phyloP scores from a whole-genome alignment of 768 basidiomycete genomes.

The Dendrothele bispora region DNA sequence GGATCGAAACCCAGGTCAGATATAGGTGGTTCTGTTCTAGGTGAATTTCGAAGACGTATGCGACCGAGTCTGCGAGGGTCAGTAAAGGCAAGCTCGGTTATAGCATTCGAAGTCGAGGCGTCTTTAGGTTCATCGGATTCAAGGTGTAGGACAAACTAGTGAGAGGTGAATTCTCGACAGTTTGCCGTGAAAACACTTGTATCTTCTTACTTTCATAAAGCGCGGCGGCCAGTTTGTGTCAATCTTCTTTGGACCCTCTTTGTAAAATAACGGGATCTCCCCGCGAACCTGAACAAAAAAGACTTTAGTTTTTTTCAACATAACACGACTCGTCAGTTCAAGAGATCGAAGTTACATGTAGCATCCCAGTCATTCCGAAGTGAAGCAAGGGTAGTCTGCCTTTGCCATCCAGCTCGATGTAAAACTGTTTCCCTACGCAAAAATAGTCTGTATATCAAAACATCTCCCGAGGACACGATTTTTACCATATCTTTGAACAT shows the following conservation, averaged over 20 bases:
- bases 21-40: conserved; percentile 65
- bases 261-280: conserved; percentile 47
- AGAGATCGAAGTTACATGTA: conserved; percentile 44
- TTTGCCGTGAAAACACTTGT: conserved; percentile 11
- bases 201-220: conserved; percentile 63
- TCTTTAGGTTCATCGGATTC: conserved; percentile 50
- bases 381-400: conserved; percentile 71
- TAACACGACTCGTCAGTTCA: not conserved
- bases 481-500: conserved; percentile 56
- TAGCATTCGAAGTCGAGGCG: conserved; percentile 29
- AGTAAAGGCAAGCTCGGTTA: conserved; percentile 62
- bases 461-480: conserved; percentile 22
- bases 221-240: conserved; percentile 62
- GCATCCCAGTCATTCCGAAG: conserved; percentile 87
- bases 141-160: conserved; percentile 67
- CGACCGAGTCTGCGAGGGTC: conserved; percentile 74
- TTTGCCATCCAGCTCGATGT: conserved; percentile 58
- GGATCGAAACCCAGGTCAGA: conserved; percentile 78
- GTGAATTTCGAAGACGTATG: conserved; percentile 60
- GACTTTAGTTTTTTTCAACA: not conserved
- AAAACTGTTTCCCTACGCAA: conserved; percentile 60
- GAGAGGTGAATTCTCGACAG: conserved; percentile 11
- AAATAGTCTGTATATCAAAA: conserved; percentile 51
- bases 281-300: conserved; percentile 43
- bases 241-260: conserved; percentile 37